A percentile compares a stretch with the other conserved stretches of the same genome.
Evolutionary conservation across 441 rosid genomes (phyloP).

Genomic region (Populus trichocarpa): DNA sequence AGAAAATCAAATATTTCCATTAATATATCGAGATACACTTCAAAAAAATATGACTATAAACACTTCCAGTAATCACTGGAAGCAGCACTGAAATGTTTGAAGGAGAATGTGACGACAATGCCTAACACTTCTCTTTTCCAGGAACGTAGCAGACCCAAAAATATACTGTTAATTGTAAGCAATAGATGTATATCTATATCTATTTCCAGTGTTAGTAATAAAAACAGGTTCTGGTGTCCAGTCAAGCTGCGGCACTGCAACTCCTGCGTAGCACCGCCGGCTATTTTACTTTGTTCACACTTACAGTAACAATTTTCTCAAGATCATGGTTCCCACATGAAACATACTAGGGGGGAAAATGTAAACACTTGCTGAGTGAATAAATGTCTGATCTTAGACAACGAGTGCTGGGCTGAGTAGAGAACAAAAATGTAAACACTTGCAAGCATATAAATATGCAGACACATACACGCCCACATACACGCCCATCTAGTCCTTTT

Average conservation of each 20-base stretch:
- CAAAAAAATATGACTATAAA: no score
- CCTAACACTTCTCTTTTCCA: not conserved
- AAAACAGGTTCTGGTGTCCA: not conserved
- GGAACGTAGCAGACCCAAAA: not conserved
- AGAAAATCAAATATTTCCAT: no score
- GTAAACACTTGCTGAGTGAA: not conserved
- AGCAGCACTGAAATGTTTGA: no score
- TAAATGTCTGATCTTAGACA: not conserved
- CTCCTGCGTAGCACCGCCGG: not conserved
- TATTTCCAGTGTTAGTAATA: not conserved
- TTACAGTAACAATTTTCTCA: not conserved
- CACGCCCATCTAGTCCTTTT: not conserved
- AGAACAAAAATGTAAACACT: no score
- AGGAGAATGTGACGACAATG: no score
- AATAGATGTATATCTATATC: not conserved
- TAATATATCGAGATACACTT: no score
- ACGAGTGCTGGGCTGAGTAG: not conserved
- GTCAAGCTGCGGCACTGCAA: not conserved
- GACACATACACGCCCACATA: not conserved
- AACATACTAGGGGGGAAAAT: not conserved
- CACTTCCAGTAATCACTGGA: no score
- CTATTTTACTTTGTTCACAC: not conserved
- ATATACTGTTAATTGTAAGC: not conserved
- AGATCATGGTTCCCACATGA: not conserved
- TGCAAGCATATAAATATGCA: no score